Percentiles rank a stretch among this genome's conserved stretches.
Evolutionary conservation across 352 stramenopile genomes (phyloP).

Genomic region (Pythium scleroteichum): DNA sequence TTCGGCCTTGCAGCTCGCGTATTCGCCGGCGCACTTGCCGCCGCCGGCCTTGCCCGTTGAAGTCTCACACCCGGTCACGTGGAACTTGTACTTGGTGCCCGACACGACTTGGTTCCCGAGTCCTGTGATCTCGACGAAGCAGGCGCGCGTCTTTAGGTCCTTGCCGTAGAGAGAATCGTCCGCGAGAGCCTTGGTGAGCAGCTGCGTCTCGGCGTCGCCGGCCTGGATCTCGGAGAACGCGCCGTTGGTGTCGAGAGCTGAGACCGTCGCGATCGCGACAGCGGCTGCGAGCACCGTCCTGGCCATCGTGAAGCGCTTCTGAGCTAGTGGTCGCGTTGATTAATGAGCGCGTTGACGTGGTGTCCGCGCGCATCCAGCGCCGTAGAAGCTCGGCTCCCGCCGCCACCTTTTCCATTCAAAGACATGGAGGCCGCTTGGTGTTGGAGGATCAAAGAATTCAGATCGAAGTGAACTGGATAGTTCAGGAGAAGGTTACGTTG

Average conservation of each 20-base stretch:
- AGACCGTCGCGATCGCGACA: neutral
- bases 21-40: conserved; percentile 36
- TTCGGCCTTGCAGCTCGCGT: conserved; percentile 30
- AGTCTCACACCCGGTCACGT: conserved; percentile 24
- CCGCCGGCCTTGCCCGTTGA: conserved; percentile 25
- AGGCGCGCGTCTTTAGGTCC: conserved; percentile 29
- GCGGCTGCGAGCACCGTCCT: neutral
- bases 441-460: neutral
- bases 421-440: neutral
- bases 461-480: neutral
- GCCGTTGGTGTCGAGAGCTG: neutral
- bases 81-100: conserved; percentile 36
- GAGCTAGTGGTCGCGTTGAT: neutral
- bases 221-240: conserved; percentile 1
- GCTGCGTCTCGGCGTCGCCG: conserved; percentile 7
- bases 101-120: conserved; percentile 34
- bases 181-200: conserved; percentile 17
- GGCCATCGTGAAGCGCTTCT: neutral
- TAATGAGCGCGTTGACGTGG: neutral
- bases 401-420: neutral
- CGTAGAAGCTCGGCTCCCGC: too few relatives aligned
- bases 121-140: conserved; percentile 32
- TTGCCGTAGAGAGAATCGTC: conserved; percentile 27
- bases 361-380: too few relatives aligned
- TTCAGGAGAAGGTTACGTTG: too few relatives aligned